A percentile compares a stretch with the other conserved stretches of the same genome.
Conservation (phyloP, 768 basidiomycete genomes). For the Ramaria sp. region DNA sequence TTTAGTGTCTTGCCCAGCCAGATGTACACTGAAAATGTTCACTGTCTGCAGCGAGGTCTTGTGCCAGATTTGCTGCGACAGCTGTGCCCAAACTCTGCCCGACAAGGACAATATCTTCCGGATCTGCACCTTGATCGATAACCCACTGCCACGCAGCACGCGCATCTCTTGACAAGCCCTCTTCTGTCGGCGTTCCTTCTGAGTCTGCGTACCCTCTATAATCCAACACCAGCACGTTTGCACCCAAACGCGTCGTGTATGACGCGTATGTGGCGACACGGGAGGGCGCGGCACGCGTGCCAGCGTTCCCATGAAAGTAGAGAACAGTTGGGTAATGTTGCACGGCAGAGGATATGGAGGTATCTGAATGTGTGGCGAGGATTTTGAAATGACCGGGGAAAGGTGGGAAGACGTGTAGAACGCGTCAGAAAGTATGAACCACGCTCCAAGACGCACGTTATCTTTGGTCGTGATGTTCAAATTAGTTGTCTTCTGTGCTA, state of each 20-base stretch:
- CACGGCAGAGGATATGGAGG: no score
- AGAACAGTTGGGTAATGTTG: no score
- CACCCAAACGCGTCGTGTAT: slow-evolving; percentile 54
- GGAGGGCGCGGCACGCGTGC: slow-evolving; percentile 54
- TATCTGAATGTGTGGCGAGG: no score
- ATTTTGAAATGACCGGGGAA: no score
- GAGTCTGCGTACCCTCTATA: no score
- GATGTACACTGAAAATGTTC: not conserved
- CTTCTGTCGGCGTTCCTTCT: slow-evolving; percentile 66
- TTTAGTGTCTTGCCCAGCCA: not conserved
- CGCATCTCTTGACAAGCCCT: slow-evolving; percentile 64
- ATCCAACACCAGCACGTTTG: slow-evolving; percentile 79
- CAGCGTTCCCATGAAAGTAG: no score
- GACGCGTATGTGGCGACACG: slow-evolving; percentile 63
- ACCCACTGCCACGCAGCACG: slow-evolving; percentile 77
- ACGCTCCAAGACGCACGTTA: no score
- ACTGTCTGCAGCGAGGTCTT: slow-evolving; percentile 30
- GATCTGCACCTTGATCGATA: slow-evolving; percentile 40
- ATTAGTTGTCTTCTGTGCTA: no score
- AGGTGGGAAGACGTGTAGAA: no score
- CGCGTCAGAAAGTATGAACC: no score
- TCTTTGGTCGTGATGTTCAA: no score
- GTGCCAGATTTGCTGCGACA: slow-evolving; percentile 39
- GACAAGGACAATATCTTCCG: slow-evolving; percentile 56
- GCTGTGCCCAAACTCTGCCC: slow-evolving; percentile 90